These are phyloP conservation scores for Fusarium heterosporum DNA, from an alignment of 2,329 filamentous ascomycete species.

Conservation along the genomic window DNA sequence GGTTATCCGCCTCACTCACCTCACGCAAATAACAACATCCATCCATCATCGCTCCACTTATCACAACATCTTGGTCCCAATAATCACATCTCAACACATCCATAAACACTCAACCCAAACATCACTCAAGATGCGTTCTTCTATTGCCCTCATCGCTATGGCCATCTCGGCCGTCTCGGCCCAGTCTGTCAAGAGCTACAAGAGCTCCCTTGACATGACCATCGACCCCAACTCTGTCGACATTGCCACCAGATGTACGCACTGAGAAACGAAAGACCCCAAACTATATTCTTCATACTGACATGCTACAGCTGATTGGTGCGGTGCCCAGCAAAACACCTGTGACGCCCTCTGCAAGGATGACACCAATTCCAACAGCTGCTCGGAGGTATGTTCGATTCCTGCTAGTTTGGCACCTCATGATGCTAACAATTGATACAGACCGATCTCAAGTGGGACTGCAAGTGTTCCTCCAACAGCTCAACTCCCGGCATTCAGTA, in stretches of 20 bases:
- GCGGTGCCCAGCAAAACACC: conserved; percentile 62
- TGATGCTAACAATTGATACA: conserved; percentile 42
- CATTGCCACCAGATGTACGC: conserved; percentile 55
- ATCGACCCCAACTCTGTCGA: conserved; percentile 56
- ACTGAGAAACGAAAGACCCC: background rate
- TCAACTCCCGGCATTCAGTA: conserved; percentile 64
- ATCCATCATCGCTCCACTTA: conserved; percentile 43
- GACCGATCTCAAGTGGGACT: conserved; percentile 60
- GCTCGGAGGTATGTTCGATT: conserved; percentile 57
- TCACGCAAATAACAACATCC: conserved; percentile 28
- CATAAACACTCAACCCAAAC: conserved; percentile 22
- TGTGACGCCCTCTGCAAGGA: conserved; percentile 62
- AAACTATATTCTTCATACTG: conserved; percentile 11
- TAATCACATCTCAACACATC: conserved; percentile 12
- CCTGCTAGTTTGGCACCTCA: background rate
- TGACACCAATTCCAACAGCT: conserved; percentile 56
- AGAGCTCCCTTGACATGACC: conserved; percentile 55
- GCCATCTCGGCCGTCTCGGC: conserved; percentile 59
- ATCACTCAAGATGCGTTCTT: conserved; percentile 56
- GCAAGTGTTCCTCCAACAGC: conserved; percentile 62
- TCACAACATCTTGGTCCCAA: conserved; percentile 20
- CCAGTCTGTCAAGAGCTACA: conserved; percentile 56
- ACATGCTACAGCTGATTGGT: conserved; percentile 60
- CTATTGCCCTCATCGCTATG: conserved; percentile 57
- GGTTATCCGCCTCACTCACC: conserved; percentile 4